Percentiles rank a stretch among this genome's conserved stretches.
Evolutionary conservation across 2,329 filamentous ascomycete genomes (phyloP).

Genomic region (Cercospora berteroae): DNA sequence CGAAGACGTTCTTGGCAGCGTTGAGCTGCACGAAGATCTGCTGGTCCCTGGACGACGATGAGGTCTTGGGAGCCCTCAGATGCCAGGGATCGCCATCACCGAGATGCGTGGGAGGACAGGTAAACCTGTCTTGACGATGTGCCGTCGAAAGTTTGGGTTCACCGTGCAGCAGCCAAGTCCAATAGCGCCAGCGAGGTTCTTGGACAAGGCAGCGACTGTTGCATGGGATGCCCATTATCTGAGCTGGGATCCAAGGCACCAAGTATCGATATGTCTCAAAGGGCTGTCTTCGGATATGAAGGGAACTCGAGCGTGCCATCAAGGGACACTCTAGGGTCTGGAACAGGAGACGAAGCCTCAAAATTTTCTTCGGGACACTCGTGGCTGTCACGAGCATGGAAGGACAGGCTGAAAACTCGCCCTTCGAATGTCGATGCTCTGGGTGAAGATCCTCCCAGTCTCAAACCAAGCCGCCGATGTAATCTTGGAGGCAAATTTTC

Average conservation of each 20-base stretch:
- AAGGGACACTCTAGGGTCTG: background rate
- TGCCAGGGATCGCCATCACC: background rate
- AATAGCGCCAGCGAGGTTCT: background rate
- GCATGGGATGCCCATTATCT: background rate
- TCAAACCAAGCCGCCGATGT: background rate
- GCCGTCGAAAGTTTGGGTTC: background rate
- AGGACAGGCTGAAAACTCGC: background rate
- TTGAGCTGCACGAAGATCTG: background rate
- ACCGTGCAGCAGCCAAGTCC: background rate
- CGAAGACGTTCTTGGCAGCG: background rate
- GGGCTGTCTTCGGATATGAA: background rate
- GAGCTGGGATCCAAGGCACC: background rate
- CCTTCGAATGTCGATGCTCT: background rate
- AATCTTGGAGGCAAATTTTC: background rate
- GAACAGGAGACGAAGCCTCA: background rate
- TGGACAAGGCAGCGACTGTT: background rate
- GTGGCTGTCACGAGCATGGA: background rate
- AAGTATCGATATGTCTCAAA: background rate
- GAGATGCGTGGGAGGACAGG: background rate
- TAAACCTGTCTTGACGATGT: background rate
- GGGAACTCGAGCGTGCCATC: background rate
- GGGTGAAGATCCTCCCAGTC: background rate
- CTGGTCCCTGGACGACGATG: background rate
- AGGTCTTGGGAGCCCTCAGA: background rate
- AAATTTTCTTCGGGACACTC: background rate